These are phyloP conservation scores for Aspergillus intermedius DNA, from an alignment of 2,329 filamentous ascomycete species.

Conservation along the genomic window DNA sequence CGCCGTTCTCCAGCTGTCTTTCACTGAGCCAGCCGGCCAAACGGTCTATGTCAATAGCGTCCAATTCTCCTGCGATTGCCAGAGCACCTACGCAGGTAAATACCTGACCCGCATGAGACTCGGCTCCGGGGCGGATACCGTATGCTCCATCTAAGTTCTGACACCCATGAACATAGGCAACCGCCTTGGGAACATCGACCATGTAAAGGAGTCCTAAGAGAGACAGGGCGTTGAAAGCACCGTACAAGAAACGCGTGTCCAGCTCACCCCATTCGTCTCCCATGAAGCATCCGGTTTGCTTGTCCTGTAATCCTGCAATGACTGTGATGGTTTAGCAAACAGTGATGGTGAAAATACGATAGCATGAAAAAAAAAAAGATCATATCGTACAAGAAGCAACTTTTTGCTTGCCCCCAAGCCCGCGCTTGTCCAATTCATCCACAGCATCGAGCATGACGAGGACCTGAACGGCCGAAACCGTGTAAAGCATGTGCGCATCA, in stretches of 20 bases:
- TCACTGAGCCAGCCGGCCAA: conserved; percentile 89
- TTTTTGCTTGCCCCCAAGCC: conserved; percentile 60
- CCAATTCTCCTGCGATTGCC: conserved; percentile 72
- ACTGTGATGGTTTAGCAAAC: conserved; percentile 41
- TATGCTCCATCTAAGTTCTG: conserved; percentile 94
- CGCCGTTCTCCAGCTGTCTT: conserved; percentile 77
- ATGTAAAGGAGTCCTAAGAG: conserved; percentile 67
- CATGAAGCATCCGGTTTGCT: conserved; percentile 74
- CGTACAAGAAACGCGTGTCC: conserved; percentile 91
- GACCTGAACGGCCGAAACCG: conserved; percentile 90
- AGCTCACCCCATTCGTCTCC: conserved; percentile 96
- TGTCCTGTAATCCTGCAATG: conserved; percentile 76
- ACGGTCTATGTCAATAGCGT: conserved; percentile 74
- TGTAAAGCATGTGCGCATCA: conserved; percentile 94
- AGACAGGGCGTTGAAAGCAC: conserved; percentile 81
- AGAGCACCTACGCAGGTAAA: conserved; percentile 89
- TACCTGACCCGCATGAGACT: conserved; percentile 92
- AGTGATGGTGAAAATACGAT: background rate
- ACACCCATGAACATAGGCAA: conserved; percentile 71
- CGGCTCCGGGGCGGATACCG: conserved; percentile 79
- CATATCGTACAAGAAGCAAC: conserved; percentile 76
- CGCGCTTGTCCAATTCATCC: conserved; percentile 67
- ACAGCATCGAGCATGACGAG: conserved; percentile 80
- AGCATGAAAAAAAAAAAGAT: conserved; percentile 7
- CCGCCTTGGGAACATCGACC: conserved; percentile 73